Percentiles rank a stretch among this genome's conserved stretches.
phyloP scores from a whole-genome alignment of 2,329 filamentous ascomycete species.

The Hypoxylon sp. region DNA sequence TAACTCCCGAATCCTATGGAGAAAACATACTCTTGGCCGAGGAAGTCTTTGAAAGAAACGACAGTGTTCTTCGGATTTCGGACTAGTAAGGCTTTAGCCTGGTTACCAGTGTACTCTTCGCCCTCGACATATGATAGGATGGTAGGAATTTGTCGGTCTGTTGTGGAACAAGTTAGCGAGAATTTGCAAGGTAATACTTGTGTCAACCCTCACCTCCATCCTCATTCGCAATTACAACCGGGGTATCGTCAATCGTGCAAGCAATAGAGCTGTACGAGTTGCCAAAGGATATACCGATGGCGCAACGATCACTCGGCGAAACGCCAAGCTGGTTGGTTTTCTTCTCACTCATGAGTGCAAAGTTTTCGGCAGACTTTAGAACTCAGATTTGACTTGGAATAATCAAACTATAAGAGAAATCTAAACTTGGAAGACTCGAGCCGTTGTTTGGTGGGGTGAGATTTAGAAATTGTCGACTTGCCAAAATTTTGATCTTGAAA shows the following conservation, averaged over 20 bases:
- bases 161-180: constrained; percentile 41
- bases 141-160: constrained; percentile 96
- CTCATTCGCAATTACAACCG: constrained; percentile 98
- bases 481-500: constrained; percentile 45
- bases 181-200: neutral
- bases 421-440: neutral
- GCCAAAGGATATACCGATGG: constrained; percentile 97
- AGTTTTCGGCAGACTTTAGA: neutral
- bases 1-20: constrained; percentile 7
- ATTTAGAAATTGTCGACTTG: constrained; percentile 27
- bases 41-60: constrained; percentile 94
- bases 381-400: neutral
- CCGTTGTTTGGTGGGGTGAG: constrained; percentile 28
- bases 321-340: constrained; percentile 61
- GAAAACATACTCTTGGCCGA: constrained; percentile 87
- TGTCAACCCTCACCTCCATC: constrained; percentile 80
- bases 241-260: constrained; percentile 91
- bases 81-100: constrained; percentile 94
- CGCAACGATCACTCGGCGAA: constrained; percentile 73
- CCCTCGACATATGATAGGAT: constrained; percentile 95
- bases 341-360: constrained; percentile 63
- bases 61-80: constrained; percentile 95
- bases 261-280: constrained; percentile 99
- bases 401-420: neutral
- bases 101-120: constrained; percentile 95